Percentiles rank a stretch among this genome's conserved stretches.
phyloP scores from a whole-genome alignment of 257 asterid genomes.

The Solanum chiquidenum region DNA sequence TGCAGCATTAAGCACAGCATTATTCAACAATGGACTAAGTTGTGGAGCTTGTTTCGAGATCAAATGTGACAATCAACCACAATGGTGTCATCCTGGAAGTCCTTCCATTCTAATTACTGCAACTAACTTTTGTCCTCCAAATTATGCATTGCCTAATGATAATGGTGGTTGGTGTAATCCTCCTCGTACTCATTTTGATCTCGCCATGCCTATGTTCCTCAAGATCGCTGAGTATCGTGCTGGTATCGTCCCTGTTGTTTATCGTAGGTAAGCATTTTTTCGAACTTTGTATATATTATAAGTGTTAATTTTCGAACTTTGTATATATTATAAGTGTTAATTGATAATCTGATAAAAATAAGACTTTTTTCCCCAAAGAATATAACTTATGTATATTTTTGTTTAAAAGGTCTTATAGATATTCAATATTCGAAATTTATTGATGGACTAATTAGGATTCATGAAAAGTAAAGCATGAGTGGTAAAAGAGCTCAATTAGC shows the following conservation, averaged over 20 bases:
- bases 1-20: constrained; percentile 65
- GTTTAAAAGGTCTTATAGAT: no score
- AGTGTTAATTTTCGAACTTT: no score
- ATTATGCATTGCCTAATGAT: constrained; percentile 41
- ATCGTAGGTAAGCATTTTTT: constrained; percentile 22
- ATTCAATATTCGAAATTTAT: neutral
- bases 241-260: constrained; percentile 52
- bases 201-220: constrained; percentile 61
- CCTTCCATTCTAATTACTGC: constrained; percentile 50
- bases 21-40: constrained; percentile 61
- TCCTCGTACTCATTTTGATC: constrained; percentile 54
- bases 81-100: constrained; percentile 46
- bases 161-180: constrained; percentile 74
- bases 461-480: neutral
- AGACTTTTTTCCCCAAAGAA: no score
- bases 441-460: neutral
- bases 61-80: constrained; percentile 37
- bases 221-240: constrained; percentile 42
- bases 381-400: neutral
- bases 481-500: neutral
- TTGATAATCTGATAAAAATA: no score
- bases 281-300: no score
- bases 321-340: no score
- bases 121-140: constrained; percentile 59
- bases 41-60: constrained; percentile 79